Conservation (phyloP, 805 yeast genomes). For the Wickerhamomyces ciferrii region DNA sequence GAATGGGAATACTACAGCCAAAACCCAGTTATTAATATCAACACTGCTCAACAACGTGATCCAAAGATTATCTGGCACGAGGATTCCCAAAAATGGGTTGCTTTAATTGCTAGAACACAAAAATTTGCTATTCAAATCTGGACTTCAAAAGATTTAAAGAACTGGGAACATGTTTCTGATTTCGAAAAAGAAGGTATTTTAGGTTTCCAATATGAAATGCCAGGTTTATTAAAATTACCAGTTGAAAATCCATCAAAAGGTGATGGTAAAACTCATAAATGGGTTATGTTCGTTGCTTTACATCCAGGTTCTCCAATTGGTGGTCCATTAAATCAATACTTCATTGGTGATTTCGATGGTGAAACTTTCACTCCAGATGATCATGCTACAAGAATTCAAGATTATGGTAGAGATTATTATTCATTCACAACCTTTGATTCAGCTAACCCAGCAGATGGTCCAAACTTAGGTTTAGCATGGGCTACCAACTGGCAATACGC, state of each 20-base stretch:
- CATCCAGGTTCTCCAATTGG: conserved; percentile 40
- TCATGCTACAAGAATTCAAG: conserved; percentile 24
- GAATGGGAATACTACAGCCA: conserved; percentile 24
- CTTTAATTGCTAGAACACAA: conserved; percentile 25
- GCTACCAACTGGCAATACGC: conserved; percentile 39
- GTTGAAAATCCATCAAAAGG: conserved; percentile 12
- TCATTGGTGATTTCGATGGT: conserved; percentile 37
- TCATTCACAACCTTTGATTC: conserved; percentile 30
- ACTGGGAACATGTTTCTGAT: conserved; percentile 24
- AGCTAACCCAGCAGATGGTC: conserved; percentile 13
- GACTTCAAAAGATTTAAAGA: conserved; percentile 21
- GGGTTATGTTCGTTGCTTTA: conserved; percentile 34
- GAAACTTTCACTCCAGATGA: conserved; percentile 26
- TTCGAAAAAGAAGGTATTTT: conserved; percentile 22
- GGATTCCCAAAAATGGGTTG: conserved; percentile 24
- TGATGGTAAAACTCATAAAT: conserved; percentile 16
- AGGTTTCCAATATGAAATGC: conserved; percentile 38
- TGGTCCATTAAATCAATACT: conserved; percentile 35
- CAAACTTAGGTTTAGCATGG: conserved; percentile 34
- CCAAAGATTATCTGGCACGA: conserved; percentile 32
- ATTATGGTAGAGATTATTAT: conserved; percentile 33
- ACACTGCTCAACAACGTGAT: conserved; percentile 27
- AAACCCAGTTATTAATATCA: conserved; percentile 28
- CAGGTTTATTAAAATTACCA: conserved; percentile 29
- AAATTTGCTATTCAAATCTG: conserved; percentile 24